A percentile compares a stretch with the other conserved stretches of the same genome.
Evolutionary conservation across 345 rosid genomes (phyloP).

Genomic region (Eutrema heterophyllum): DNA sequence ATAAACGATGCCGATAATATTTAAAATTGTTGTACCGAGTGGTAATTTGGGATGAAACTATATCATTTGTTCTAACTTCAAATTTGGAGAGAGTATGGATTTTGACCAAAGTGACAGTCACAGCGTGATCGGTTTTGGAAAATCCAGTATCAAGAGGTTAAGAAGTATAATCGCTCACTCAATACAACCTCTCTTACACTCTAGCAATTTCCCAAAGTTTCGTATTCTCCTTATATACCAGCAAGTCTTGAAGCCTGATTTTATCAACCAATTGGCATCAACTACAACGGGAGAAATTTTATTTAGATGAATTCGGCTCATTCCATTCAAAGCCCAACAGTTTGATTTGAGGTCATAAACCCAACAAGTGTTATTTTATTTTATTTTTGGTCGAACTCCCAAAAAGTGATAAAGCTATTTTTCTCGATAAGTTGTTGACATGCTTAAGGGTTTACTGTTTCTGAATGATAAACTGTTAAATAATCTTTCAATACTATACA

Average conservation of each 20-base stretch:
- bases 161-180: neutral
- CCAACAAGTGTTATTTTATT: neutral
- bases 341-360: neutral
- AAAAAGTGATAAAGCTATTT: no score
- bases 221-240: neutral
- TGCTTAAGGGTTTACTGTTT: no score
- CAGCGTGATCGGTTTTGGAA: neutral
- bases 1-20: neutral
- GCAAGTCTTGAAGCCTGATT: neutral
- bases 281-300: neutral
- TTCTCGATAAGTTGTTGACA: no score
- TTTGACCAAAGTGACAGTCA: neutral
- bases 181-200: neutral
- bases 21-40: no score
- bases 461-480: no score
- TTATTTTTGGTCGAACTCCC: no score
- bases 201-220: neutral
- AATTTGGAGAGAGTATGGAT: no score
- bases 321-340: neutral
- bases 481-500: no score
- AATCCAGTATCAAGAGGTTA: neutral
- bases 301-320: neutral
- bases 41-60: no score
- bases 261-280: neutral
- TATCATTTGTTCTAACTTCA: no score